Evolutionary conservation across 306 rosid species (phyloP).

Genomic region (Fagus crenata): DNA sequence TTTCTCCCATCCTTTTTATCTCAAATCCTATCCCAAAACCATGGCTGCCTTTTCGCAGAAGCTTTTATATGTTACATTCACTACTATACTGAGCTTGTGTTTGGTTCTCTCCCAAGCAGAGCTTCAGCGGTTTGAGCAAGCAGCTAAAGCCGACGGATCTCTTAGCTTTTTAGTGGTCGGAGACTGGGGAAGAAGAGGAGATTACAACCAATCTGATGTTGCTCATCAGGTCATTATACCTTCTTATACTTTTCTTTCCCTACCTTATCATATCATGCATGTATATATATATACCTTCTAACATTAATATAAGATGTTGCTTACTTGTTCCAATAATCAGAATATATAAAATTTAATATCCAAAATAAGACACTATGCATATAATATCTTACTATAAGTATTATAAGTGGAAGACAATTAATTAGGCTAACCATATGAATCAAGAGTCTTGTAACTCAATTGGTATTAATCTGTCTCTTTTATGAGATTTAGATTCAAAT

Average conservation of each 20-base stretch:
- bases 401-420: too few species aligned
- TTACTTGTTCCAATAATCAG: too few species aligned
- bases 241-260: neutral
- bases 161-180: slow-evolving; percentile 60
- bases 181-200: slow-evolving; percentile 78
- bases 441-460: too few species aligned
- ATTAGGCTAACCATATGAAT: too few species aligned
- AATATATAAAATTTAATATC: too few species aligned
- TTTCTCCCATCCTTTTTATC: neutral
- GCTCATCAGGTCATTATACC: slow-evolving; percentile 50
- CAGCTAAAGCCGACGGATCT: slow-evolving; percentile 30
- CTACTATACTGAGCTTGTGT: slow-evolving; percentile 4
- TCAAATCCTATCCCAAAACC: neutral
- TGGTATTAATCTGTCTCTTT: too few species aligned
- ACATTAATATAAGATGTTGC: too few species aligned
- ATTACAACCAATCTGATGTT: slow-evolving; percentile 56
- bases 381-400: too few species aligned
- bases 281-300: neutral
- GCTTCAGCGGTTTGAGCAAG: slow-evolving; percentile 37
- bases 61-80: slow-evolving; percentile 2
- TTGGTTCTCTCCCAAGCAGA: slow-evolving; percentile 26
- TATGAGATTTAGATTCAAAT: too few species aligned
- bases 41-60: slow-evolving; percentile 32
- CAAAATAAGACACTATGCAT: too few species aligned
- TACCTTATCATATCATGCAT: neutral